phyloP scores from a whole-genome alignment of 2,329 filamentous ascomycete genomes.

The Beauveria australis region DNA sequence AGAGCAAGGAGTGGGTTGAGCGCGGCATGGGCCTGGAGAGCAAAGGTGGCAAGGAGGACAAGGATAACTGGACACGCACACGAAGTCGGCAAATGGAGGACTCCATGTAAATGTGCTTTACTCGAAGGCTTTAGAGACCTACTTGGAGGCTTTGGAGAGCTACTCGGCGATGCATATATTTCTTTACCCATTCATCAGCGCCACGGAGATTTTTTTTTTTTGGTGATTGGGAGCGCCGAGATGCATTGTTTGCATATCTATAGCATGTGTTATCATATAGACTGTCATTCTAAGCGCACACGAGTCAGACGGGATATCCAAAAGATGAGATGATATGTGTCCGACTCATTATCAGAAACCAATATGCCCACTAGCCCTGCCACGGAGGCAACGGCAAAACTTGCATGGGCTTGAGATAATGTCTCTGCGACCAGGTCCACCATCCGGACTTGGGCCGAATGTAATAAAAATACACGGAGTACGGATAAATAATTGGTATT shows the following conservation, averaged over 20 bases:
- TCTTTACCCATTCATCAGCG: neutral
- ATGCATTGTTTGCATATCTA: neutral
- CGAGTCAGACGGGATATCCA: neutral
- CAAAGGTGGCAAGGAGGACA: conserved; percentile 56
- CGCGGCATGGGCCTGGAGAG: conserved; percentile 61
- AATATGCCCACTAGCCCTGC: too few species aligned
- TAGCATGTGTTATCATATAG: neutral
- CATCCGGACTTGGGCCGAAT: too few species aligned
- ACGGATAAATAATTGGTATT: too few species aligned
- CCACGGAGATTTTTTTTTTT: neutral
- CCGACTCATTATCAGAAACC: neutral
- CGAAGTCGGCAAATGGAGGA: conserved; percentile 62
- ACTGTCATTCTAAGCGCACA: neutral
- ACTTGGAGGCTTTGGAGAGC: neutral
- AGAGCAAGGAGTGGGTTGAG: conserved; percentile 90
- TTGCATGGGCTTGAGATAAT: too few species aligned
- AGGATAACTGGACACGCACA: conserved; percentile 56
- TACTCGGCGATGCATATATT: neutral
- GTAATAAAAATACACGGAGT: too few species aligned
- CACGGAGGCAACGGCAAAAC: too few species aligned
- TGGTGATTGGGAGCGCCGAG: neutral
- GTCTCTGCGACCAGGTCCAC: too few species aligned
- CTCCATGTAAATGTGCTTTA: conserved; percentile 40
- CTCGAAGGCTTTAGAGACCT: too few species aligned
- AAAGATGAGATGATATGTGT: neutral